A percentile compares a stretch with the other conserved stretches of the same genome.
phyloP scores from a whole-genome alignment of 1,139 yeast species.

The Suhomyces bolitotheri region DNA sequence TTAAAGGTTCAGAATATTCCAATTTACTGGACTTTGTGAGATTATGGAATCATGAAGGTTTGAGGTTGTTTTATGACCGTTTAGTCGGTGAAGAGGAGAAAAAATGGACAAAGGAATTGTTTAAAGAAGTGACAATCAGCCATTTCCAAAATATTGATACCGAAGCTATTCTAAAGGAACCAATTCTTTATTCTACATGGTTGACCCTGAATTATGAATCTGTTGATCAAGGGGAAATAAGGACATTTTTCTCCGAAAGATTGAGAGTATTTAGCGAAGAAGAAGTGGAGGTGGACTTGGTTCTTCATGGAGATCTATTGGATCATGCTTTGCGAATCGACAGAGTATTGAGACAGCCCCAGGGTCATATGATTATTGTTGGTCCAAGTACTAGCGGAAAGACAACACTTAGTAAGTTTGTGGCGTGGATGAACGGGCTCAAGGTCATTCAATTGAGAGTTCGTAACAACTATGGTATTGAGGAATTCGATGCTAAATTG shows the following conservation, averaged over 20 bases:
- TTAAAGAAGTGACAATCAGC: conserved; percentile 36
- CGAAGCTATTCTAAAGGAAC: conserved; percentile 39
- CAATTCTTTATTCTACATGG: conserved; percentile 75
- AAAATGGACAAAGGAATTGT: conserved; percentile 50
- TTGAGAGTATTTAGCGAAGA: conserved; percentile 76
- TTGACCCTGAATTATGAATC: conserved; percentile 61
- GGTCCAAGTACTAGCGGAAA: conserved; percentile 88
- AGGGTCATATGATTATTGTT: conserved; percentile 87
- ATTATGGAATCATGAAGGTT: conserved; percentile 81
- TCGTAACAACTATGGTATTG: conserved; percentile 52
- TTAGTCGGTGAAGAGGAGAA: conserved; percentile 52
- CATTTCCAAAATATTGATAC: conserved; percentile 52
- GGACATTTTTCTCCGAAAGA: conserved; percentile 61
- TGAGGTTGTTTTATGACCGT: conserved; percentile 75
- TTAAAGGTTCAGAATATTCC: conserved; percentile 39
- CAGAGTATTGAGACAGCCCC: conserved; percentile 78
- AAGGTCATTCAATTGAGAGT: conserved; percentile 61
- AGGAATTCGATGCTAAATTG: conserved; percentile 68
- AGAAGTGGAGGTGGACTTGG: conserved; percentile 60
- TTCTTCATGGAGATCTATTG: conserved; percentile 68
- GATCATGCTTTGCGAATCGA: conserved; percentile 80
- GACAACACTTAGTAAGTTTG: conserved; percentile 74
- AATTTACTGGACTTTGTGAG: conserved; percentile 51
- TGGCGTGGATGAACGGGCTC: conserved; percentile 88
- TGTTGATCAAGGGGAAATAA: conserved; percentile 51